Evolutionary conservation across 2,329 filamentous ascomycete species (phyloP).

Genomic region (Botryosphaeria dothidea): DNA sequence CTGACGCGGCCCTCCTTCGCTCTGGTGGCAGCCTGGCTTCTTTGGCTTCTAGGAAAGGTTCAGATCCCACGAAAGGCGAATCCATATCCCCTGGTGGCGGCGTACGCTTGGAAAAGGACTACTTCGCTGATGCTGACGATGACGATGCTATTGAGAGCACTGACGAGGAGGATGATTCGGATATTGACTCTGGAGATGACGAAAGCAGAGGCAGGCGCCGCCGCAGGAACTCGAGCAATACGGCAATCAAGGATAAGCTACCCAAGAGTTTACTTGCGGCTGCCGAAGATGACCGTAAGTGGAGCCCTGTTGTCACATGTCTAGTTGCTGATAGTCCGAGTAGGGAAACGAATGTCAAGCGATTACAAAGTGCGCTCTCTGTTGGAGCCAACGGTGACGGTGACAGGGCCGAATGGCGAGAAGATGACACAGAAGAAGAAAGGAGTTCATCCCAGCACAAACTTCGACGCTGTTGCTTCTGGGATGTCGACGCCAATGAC

Average conservation of each 20-base stretch:
- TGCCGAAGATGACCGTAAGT: conserved; percentile 75
- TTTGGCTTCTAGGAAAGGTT: conserved; percentile 58
- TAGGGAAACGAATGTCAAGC: conserved; percentile 52
- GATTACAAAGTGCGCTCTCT: conserved; percentile 64
- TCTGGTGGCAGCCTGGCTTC: conserved; percentile 64
- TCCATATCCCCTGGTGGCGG: conserved; percentile 49
- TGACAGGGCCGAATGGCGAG: conserved; percentile 65
- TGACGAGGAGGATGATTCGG: conserved; percentile 58
- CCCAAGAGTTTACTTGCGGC: conserved; percentile 68
- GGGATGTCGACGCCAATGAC: conserved; percentile 64
- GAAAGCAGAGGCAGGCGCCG: conserved; percentile 39
- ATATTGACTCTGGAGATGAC: conserved; percentile 64
- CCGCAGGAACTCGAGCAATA: conserved; percentile 31
- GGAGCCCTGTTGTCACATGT: conserved; percentile 23
- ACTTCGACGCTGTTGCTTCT: conserved; percentile 72
- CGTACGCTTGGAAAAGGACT: conserved; percentile 67
- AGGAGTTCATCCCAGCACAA: conserved; percentile 77
- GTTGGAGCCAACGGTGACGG: conserved; percentile 66
- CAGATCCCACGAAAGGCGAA: conserved; percentile 40
- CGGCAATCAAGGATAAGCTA: conserved; percentile 41
- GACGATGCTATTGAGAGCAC: conserved; percentile 67
- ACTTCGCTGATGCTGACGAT: conserved; percentile 65
- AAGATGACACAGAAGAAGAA: conserved; percentile 54
- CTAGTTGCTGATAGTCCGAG: not conserved
- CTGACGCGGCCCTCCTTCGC: conserved; percentile 67